Conservation (phyloP, 2,329 filamentous ascomycete genomes). For the Diaporthe capsici region DNA sequence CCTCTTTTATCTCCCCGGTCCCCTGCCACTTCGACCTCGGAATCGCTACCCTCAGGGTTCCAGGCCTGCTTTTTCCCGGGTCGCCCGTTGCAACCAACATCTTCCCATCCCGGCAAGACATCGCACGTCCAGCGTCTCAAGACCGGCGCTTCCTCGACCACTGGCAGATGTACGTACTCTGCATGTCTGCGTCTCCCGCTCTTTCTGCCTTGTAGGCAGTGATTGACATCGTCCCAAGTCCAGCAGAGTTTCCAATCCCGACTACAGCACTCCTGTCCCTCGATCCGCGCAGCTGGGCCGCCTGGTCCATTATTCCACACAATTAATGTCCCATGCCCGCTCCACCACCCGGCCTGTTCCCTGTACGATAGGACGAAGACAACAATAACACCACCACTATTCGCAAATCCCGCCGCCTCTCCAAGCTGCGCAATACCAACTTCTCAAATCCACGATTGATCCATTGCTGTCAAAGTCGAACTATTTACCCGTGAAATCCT, state of each 20-base stretch:
- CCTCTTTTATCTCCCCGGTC: neutral
- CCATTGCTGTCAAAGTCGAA: neutral
- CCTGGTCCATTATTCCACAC: conserved; percentile 17
- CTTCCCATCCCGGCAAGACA: conserved; percentile 9
- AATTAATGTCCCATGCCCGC: conserved; percentile 24
- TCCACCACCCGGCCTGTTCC: conserved; percentile 10
- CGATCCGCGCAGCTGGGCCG: conserved; percentile 25
- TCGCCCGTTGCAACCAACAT: conserved; percentile 20
- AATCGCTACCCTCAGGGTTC: conserved; percentile 8
- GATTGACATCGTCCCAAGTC: conserved; percentile 16
- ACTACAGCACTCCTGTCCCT: neutral
- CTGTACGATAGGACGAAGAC: conserved; percentile 10
- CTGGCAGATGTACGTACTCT: conserved; percentile 11
- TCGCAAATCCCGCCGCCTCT: conserved; percentile 15
- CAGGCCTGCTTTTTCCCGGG: neutral
- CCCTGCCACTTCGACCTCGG: conserved; percentile 14
- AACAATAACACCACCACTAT: conserved; percentile 12
- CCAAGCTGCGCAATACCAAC: neutral
- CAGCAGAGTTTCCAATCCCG: conserved; percentile 31
- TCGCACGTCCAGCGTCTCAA: conserved; percentile 31
- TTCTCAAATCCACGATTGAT: neutral
- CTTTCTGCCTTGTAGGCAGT: conserved; percentile 24
- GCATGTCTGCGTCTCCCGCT: neutral
- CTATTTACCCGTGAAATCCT: neutral
- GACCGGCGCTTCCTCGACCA: conserved; percentile 34